Conservation (phyloP, 345 rosid genomes). For the Lepidium didymum region DNA sequence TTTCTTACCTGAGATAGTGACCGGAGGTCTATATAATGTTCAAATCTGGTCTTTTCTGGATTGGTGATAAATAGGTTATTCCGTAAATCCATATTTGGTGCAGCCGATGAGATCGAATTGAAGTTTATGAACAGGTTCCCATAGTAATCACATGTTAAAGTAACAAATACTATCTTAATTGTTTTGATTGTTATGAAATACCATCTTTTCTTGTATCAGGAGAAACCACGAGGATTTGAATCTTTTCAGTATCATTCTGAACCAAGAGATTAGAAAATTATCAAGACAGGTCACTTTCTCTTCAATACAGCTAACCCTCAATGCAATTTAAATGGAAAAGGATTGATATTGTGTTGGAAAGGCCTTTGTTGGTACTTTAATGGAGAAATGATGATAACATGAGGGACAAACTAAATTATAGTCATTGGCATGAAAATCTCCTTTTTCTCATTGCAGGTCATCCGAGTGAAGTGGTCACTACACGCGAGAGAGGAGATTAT, state of each 20-base stretch:
- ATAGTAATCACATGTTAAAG: background rate
- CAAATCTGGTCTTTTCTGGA: background rate
- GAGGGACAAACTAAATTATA: background rate
- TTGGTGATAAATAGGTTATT: slow-evolving; percentile 61
- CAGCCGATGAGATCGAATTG: slow-evolving; percentile 91
- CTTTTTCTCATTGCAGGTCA: slow-evolving; percentile 42
- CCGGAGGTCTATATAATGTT: background rate
- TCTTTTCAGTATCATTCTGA: slow-evolving; percentile 76
- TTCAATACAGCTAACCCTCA: background rate
- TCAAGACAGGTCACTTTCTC: slow-evolving; percentile 56
- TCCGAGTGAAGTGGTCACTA: slow-evolving; percentile 98
- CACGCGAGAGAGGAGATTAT: slow-evolving; percentile 96
- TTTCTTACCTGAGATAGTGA: background rate
- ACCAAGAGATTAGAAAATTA: slow-evolving; percentile 83
- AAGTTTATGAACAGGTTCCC: slow-evolving; percentile 88
- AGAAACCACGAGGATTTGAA: slow-evolving; percentile 83
- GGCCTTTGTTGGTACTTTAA: background rate
- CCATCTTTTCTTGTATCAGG: slow-evolving; percentile 34
- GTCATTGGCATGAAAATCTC: background rate
- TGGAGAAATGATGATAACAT: background rate
- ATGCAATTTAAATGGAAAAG: background rate
- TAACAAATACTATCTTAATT: background rate
- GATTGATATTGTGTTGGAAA: background rate
- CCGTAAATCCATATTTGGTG: slow-evolving; percentile 91
- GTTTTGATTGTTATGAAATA: background rate